phyloP scores from a whole-genome alignment of 2,329 filamentous ascomycete genomes.

The Ophiocordyceps robertsii region DNA sequence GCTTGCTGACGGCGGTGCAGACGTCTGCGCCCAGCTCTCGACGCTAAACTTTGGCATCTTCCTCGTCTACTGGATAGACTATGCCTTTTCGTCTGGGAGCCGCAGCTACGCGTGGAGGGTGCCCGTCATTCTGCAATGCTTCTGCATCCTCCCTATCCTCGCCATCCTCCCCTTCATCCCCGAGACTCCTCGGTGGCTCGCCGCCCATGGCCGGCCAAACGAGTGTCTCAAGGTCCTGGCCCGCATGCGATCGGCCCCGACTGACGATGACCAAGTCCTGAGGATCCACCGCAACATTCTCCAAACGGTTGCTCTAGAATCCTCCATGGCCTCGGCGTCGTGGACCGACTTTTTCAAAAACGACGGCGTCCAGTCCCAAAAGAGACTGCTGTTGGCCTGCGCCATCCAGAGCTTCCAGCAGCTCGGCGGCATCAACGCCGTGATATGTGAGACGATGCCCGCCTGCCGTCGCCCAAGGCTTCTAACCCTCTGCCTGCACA shows the following conservation, averaged over 20 bases:
- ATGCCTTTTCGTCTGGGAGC: constrained; percentile 19
- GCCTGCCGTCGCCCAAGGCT: too few species aligned
- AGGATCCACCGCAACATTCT: constrained; percentile 17
- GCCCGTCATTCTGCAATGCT: constrained; percentile 25
- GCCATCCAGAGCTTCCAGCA: constrained; percentile 24
- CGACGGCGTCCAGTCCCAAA: constrained; percentile 18
- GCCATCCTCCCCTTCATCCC: constrained; percentile 23
- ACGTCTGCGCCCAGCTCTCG: constrained; percentile 31
- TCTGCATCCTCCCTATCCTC: constrained; percentile 25
- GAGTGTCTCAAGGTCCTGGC: constrained; percentile 21
- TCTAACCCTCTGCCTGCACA: not conserved
- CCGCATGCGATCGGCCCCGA: constrained; percentile 16
- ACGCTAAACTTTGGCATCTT: constrained; percentile 33
- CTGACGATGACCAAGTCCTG: constrained; percentile 9
- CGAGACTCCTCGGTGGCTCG: constrained; percentile 29
- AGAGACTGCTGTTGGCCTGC: constrained; percentile 18
- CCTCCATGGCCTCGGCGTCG: constrained; percentile 13
- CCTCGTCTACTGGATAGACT: constrained; percentile 32
- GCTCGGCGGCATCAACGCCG: constrained; percentile 33
- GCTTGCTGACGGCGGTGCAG: constrained; percentile 7
- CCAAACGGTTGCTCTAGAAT: constrained; percentile 17
- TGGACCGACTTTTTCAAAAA: constrained; percentile 17
- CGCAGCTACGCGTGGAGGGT: constrained; percentile 24
- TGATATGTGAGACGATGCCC: constrained; percentile 22
- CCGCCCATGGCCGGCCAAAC: constrained; percentile 21